Percentiles rank a stretch among this genome's conserved stretches.
phyloP scores from a whole-genome alignment of 2,329 filamentous ascomycete species.

The Mycocentrospora acerina region DNA sequence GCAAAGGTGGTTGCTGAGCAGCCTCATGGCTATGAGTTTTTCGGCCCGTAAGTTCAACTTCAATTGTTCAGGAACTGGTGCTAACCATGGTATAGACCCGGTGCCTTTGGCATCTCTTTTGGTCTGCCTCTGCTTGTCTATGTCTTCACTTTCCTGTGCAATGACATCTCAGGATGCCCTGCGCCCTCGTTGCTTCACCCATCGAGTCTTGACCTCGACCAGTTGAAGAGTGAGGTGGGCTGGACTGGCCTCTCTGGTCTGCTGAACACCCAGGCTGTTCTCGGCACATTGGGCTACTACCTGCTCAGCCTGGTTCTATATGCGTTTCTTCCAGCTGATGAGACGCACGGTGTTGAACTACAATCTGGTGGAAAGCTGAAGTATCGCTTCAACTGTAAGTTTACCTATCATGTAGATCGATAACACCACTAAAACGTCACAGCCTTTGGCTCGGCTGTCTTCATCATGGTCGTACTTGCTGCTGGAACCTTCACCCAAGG shows the following conservation, averaged over 20 bases:
- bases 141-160: conserved; percentile 80
- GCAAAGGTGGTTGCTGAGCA: conserved; percentile 23
- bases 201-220: conserved; percentile 67
- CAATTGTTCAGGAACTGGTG: not conserved
- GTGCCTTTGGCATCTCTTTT: conserved; percentile 76
- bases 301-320: conserved; percentile 73
- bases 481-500: conserved; percentile 77
- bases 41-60: conserved; percentile 40
- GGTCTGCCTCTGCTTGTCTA: conserved; percentile 79
- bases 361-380: conserved; percentile 71
- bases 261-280: conserved; percentile 66
- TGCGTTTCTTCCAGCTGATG: conserved; percentile 71
- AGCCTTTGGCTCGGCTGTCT: conserved; percentile 76
- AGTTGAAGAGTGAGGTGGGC: conserved; percentile 76
- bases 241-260: conserved; percentile 79
- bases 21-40: conserved; percentile 44
- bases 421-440: conserved; percentile 12
- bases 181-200: conserved; percentile 77
- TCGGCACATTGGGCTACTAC: conserved; percentile 78
- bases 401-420: conserved; percentile 5
- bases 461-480: conserved; percentile 69
- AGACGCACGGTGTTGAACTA: conserved; percentile 70
- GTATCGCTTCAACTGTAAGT: conserved; percentile 69
- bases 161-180: conserved; percentile 89
- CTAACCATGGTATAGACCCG: conserved; percentile 57